A percentile compares a stretch with the other conserved stretches of the same genome.
Evolutionary conservation across 208 protist genomes (phyloP).

Genomic region (Trypanosoma mega): DNA sequence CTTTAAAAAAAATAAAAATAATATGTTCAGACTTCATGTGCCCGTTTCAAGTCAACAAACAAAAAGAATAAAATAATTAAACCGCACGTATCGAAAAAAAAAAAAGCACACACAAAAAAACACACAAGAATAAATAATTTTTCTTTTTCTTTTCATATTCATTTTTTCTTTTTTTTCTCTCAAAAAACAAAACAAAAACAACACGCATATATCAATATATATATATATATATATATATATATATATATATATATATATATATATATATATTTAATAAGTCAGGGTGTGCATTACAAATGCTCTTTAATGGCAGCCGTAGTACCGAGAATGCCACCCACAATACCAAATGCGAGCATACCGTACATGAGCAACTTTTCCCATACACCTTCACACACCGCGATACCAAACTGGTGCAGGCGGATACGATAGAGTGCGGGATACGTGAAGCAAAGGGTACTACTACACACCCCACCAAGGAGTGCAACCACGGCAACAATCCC

Average conservation of each 20-base stretch:
- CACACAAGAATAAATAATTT: too few species aligned
- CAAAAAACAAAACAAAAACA: too few species aligned
- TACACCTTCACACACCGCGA: slow-evolving; percentile 23
- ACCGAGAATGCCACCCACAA: slow-evolving; percentile 36
- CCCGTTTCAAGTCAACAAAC: too few species aligned
- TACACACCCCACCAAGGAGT: slow-evolving; percentile 62
- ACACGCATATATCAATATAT: too few species aligned
- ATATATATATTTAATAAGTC: not conserved
- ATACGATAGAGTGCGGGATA: slow-evolving; percentile 64
- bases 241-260: slow-evolving; percentile 1
- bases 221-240: not conserved
- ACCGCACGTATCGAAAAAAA: too few species aligned
- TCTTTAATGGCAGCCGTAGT: slow-evolving; percentile 39
- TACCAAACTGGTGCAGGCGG: slow-evolving; percentile 38
- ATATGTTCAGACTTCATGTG: too few species aligned
- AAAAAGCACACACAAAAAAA: too few species aligned
- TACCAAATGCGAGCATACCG: slow-evolving; percentile 48
- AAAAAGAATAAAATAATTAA: too few species aligned
- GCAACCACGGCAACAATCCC: slow-evolving; percentile 60
- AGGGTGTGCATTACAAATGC: slow-evolving; percentile 1
- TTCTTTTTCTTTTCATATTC: too few species aligned
- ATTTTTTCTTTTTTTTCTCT: too few species aligned
- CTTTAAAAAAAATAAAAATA: too few species aligned
- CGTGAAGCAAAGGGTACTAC: slow-evolving; percentile 59
- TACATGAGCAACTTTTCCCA: slow-evolving; percentile 32